Conservation (phyloP, 352 stramenopile species). For the Phytophthora rubi region DNA sequence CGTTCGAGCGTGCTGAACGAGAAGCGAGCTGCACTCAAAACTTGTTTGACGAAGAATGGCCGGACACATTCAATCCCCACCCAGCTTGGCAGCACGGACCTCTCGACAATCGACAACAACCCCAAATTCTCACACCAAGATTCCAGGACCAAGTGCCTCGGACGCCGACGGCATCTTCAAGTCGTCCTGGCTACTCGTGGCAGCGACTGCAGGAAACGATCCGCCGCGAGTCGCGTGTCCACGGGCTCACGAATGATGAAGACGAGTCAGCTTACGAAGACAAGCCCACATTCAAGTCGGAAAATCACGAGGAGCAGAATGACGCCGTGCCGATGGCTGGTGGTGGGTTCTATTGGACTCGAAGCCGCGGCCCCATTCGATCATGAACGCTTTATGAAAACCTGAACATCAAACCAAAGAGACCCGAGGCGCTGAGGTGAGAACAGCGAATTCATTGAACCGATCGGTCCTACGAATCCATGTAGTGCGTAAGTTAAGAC, state of each 20-base stretch:
- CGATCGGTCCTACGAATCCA: slow-evolving; percentile 24
- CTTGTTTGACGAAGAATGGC: slow-evolving; percentile 15
- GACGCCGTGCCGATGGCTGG: slow-evolving; percentile 5
- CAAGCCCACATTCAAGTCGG: slow-evolving; percentile 24
- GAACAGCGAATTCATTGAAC: slow-evolving; percentile 16
- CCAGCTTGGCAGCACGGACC: neutral
- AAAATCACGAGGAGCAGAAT: slow-evolving; percentile 20
- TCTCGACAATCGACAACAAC: slow-evolving; percentile 3
- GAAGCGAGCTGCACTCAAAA: slow-evolving; percentile 7
- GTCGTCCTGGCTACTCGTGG: slow-evolving; percentile 74
- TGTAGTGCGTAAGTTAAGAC: slow-evolving; percentile 25
- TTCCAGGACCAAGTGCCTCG: slow-evolving; percentile 5
- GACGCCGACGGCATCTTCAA: slow-evolving; percentile 18
- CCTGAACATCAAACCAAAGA: slow-evolving; percentile 20
- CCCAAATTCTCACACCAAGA: neutral
- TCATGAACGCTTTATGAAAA: slow-evolving; percentile 17
- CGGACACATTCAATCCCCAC: neutral
- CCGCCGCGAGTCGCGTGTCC: slow-evolving; percentile 62
- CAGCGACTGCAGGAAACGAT: slow-evolving; percentile 78
- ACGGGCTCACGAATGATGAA: slow-evolving; percentile 61
- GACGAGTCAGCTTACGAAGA: slow-evolving; percentile 42
- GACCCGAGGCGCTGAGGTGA: slow-evolving; percentile 5
- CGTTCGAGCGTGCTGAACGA: slow-evolving; percentile 8
- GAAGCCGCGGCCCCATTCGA: slow-evolving; percentile 31
- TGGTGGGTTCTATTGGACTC: slow-evolving; percentile 28